Evolutionary conservation across 768 basidiomycete genomes (phyloP).

Genomic region (Fomitopsis pulvina): DNA sequence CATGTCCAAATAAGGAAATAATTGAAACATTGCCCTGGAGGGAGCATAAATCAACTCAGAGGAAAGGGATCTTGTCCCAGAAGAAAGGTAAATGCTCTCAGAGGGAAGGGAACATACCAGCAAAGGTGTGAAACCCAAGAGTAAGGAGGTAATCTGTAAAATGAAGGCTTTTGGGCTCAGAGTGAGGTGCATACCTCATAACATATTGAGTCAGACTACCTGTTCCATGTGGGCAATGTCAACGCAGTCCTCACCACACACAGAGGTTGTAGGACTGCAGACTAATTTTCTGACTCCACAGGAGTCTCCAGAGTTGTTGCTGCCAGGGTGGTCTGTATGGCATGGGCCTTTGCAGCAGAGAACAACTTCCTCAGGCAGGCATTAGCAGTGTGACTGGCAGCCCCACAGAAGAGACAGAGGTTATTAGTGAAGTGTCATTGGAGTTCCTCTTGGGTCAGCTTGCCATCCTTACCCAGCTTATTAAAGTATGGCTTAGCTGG

Average conservation of each 20-base stretch:
- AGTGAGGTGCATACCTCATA: too few species aligned
- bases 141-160: too few species aligned
- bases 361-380: constrained; percentile 20
- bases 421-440: constrained; percentile 18
- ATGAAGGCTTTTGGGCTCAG: too few species aligned
- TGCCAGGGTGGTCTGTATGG: constrained; percentile 23
- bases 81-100: too few species aligned
- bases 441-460: constrained; percentile 22
- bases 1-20: too few species aligned
- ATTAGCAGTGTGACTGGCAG: constrained; percentile 21
- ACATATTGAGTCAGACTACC: constrained; percentile 1
- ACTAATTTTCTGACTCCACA: constrained; percentile 3
- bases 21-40: too few species aligned
- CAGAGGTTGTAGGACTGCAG: constrained; percentile 1
- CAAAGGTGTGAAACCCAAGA: too few species aligned
- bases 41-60: too few species aligned
- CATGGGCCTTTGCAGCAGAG: background rate
- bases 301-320: constrained; percentile 2
- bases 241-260: constrained; percentile 3
- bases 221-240: background rate
- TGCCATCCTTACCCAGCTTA: constrained; percentile 1
- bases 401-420: constrained; percentile 32
- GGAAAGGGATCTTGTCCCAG: too few species aligned
- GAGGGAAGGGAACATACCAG: too few species aligned
- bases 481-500: background rate